phyloP scores from a whole-genome alignment of 2,329 filamentous ascomycete species.

The Chaetomium globosum region DNA sequence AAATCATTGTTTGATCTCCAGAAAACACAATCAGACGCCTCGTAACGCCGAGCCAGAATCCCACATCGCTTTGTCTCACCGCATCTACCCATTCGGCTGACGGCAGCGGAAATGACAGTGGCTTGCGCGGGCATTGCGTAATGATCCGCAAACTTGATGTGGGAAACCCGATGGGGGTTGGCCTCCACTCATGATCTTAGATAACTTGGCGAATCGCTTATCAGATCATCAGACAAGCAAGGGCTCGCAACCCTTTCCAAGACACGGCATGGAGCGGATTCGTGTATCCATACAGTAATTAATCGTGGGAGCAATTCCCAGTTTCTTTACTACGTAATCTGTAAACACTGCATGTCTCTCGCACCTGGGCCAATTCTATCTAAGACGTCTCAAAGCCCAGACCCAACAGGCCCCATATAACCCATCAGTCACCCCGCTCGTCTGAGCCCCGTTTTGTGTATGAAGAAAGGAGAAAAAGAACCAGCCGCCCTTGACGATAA shows the following conservation, averaged over 20 bases:
- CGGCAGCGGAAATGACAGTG: slow-evolving; percentile 19
- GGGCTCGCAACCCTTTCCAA: too few relatives aligned
- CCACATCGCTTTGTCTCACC: neutral
- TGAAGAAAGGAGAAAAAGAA: neutral
- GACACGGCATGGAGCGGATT: too few relatives aligned
- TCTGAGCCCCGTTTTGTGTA: slow-evolving; percentile 3
- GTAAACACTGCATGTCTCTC: neutral
- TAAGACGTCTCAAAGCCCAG: neutral
- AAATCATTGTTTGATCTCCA: neutral
- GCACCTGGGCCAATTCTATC: neutral
- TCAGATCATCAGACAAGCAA: slow-evolving; percentile 19
- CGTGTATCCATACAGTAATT: neutral
- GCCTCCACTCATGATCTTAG: neutral
- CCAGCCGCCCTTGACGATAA: slow-evolving; percentile 3
- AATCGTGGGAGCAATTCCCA: neutral
- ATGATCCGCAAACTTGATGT: neutral
- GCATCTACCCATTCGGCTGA: neutral
- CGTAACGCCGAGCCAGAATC: slow-evolving; percentile 27
- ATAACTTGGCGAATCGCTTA: neutral
- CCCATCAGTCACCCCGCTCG: neutral
- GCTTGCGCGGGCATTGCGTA: slow-evolving; percentile 29
- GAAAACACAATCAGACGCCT: slow-evolving; percentile 1
- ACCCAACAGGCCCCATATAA: neutral
- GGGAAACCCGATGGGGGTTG: neutral
- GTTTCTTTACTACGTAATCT: neutral